Evolutionary conservation across 164 flowering plant genomes (phyloP).

Genomic region (Brasenia schreberi): DNA sequence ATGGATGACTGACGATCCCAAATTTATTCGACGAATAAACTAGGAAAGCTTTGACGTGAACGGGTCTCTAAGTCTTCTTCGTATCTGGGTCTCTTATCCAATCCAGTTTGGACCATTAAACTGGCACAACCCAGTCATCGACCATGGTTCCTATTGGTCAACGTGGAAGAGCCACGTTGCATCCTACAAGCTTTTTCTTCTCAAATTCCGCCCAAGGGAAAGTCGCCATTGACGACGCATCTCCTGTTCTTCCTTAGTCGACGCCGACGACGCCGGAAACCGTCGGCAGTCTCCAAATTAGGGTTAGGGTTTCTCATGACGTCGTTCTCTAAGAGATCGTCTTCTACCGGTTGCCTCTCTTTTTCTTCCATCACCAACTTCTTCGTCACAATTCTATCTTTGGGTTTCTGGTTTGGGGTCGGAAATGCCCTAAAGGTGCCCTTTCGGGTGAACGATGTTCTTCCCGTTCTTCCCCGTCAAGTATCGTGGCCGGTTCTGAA

Average conservation of each 20-base stretch:
- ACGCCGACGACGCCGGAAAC: neutral
- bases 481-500: conserved; percentile 94
- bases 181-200: too few species aligned
- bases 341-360: neutral
- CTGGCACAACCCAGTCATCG: too few species aligned
- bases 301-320: neutral
- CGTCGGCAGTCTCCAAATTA: too few species aligned
- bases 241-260: neutral
- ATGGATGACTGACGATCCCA: too few species aligned
- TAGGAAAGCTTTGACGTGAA: too few species aligned
- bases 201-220: too few species aligned
- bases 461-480: conserved; percentile 79
- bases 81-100: too few species aligned
- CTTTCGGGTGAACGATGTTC: conserved; percentile 61
- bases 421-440: conserved; percentile 61
- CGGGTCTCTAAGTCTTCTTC: too few species aligned
- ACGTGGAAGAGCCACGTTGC: too few species aligned
- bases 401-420: conserved; percentile 1
- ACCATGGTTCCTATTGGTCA: too few species aligned
- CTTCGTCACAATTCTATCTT: neutral
- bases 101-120: too few species aligned
- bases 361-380: neutral
- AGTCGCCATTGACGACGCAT: neutral
- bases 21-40: too few species aligned
- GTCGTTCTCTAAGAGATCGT: neutral